Evolutionary conservation across 2,329 filamentous ascomycete species (phyloP).

Genomic region (Xylaria sp.): DNA sequence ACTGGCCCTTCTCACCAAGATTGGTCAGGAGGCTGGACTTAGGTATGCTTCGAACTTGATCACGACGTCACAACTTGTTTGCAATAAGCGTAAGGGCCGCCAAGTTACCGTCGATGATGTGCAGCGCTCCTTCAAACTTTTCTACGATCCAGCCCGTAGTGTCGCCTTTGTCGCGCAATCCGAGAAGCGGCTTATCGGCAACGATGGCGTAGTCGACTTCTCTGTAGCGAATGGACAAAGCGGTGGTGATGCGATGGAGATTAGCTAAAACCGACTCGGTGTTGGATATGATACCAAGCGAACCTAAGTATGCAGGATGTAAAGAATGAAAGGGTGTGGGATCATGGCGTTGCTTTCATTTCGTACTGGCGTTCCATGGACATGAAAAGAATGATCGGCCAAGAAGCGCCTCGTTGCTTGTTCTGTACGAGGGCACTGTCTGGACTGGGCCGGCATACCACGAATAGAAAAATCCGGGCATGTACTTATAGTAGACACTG

Average conservation of each 20-base stretch:
- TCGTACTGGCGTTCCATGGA: conserved; percentile 45
- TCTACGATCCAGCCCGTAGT: conserved; percentile 89
- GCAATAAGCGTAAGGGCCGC: conserved; percentile 84
- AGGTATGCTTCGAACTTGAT: conserved; percentile 98
- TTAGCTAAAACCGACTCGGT: conserved; percentile 39
- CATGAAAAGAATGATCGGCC: conserved; percentile 41
- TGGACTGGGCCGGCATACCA: conserved; percentile 33
- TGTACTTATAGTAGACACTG: conserved; percentile 41
- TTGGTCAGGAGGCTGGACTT: conserved; percentile 89
- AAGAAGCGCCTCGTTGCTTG: conserved; percentile 29
- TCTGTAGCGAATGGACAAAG: conserved; percentile 59
- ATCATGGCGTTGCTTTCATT: conserved; percentile 36
- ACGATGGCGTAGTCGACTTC: conserved; percentile 83
- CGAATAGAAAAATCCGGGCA: conserved; percentile 35
- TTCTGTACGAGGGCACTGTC: conserved; percentile 18
- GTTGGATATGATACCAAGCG: conserved; percentile 12
- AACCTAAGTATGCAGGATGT: neutral
- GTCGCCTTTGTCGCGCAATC: conserved; percentile 90
- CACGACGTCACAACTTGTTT: conserved; percentile 88
- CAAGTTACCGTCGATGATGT: conserved; percentile 89
- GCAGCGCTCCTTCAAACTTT: conserved; percentile 90
- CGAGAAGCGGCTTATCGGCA: conserved; percentile 92
- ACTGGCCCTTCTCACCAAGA: conserved; percentile 92
- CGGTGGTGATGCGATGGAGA: conserved; percentile 50
- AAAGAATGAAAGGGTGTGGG: conserved; percentile 13